Evolutionary conservation across 352 stramenopile species (phyloP).

Genomic region (Aphanomyces cochlioides): DNA sequence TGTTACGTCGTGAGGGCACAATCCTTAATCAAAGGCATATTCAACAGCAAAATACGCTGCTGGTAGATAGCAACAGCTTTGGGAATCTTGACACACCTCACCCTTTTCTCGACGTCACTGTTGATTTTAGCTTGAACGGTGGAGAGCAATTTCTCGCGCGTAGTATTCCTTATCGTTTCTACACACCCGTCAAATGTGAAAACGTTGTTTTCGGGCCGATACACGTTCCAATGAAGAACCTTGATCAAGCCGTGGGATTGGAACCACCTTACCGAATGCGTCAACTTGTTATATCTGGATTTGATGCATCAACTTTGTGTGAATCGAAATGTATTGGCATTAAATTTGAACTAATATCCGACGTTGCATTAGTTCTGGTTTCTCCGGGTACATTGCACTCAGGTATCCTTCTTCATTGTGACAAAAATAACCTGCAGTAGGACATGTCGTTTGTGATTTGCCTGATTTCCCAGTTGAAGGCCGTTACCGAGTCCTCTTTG

Average conservation of each 20-base stretch:
- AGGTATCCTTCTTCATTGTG: neutral
- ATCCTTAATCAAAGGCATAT: neutral
- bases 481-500: constrained; percentile 8
- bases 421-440: neutral
- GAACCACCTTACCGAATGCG: neutral
- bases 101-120: constrained; percentile 20
- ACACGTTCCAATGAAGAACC: neutral
- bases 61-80: constrained; percentile 14
- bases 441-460: constrained; percentile 6
- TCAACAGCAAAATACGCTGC: constrained; percentile 2
- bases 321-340: constrained; percentile 26
- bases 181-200: constrained; percentile 3
- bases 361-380: neutral
- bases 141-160: constrained; percentile 26
- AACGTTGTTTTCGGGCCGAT: constrained; percentile 11
- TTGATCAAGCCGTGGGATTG: constrained; percentile 18
- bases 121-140: constrained; percentile 29
- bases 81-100: neutral
- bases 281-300: constrained; percentile 7
- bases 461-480: constrained; percentile 10
- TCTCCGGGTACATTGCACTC: neutral
- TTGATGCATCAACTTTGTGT: constrained; percentile 7
- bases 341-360: constrained; percentile 5
- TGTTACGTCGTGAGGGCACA: neutral
- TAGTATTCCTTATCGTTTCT: constrained; percentile 16